Evolutionary conservation across 164 flowering plant species (phyloP), one percentile per base, ranked within the genome.

Genomic region (Tinospora cordifolia): DNA sequence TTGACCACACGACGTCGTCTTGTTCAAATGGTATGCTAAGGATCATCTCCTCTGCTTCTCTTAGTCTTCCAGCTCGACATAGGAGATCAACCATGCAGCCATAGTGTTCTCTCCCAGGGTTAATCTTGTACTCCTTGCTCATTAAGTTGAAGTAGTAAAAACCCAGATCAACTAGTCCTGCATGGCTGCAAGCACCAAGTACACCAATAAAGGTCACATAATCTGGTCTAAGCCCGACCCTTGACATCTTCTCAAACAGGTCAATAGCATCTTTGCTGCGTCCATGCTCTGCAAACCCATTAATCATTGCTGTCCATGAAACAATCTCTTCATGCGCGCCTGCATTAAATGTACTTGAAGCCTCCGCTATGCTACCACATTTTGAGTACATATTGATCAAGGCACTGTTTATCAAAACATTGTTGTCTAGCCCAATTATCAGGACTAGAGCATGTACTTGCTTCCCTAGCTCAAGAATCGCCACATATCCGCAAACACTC

Each of bases 221-320:
- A 69, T 93, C 98, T 54, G 97, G 96, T 66, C 59, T 83, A 77
- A 91, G 66, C 15, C 92, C 90, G 30, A 71, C 77, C 17, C n/a
- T 40, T n/a, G 75, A 75, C 75, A 84, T 78, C 75, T 79, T 83
- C 72, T 88, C 85, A 75, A 93, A 93, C 69, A 89, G 78, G 68
- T 81, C 74, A 54, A 93, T 85, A 68, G 95, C 92, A 79, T 89
- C 89, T 63, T 75, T 73, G 82, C 92, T 83, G 68, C 70, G 72
- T 2, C 98, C 98, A 81, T 93, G 98, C 71, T 89, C 97, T 47
- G 98, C 97, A 81, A 81, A 93, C 34, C 98, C 98, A 76, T 84
- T 85, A 41, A 93, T 88, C 97, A 89, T 93, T 75, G 97, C 88
- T 14, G 98, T 93, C 95, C 93, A 93, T 15, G 92, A 85, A 9